Conservation (phyloP, 768 basidiomycete genomes). For the Pleurotus tuber-regium region DNA sequence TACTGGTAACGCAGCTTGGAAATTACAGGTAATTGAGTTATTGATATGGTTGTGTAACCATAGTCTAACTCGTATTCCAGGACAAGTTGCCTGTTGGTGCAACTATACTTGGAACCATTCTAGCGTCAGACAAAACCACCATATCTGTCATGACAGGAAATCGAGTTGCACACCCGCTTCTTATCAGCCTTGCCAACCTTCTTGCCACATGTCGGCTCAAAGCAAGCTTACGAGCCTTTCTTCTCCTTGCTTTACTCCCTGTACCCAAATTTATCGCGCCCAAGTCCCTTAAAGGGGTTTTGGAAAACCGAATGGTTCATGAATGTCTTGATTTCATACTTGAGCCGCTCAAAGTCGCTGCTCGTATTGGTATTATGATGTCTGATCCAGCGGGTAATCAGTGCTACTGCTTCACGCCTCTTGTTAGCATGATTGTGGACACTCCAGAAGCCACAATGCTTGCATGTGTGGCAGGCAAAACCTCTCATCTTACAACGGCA, state of each 20-base stretch:
- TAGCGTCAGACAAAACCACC: constrained; percentile 20
- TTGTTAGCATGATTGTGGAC: constrained; percentile 17
- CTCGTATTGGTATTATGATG: constrained; percentile 18
- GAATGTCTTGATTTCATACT: constrained; percentile 17
- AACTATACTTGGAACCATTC: constrained; percentile 16
- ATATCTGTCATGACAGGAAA: constrained; percentile 17
- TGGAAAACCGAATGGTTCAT: constrained; percentile 17
- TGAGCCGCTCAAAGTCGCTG: constrained; percentile 16
- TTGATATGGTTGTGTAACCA: background rate
- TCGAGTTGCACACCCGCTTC: constrained; percentile 12
- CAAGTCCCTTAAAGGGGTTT: constrained; percentile 8
- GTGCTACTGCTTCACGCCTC: constrained; percentile 17
- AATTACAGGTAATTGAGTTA: constrained; percentile 15
- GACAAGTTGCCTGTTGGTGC: constrained; percentile 14
- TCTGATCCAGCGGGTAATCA: constrained; percentile 15
- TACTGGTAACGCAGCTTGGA: constrained; percentile 19
- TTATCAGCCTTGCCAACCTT: constrained; percentile 17
- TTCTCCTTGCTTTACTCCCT: constrained; percentile 18
- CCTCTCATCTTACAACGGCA: constrained; percentile 18
- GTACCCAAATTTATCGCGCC: constrained; percentile 18
- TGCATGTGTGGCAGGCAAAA: constrained; percentile 13
- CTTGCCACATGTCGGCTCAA: constrained; percentile 15
- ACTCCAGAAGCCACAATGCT: constrained; percentile 18
- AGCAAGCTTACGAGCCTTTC: constrained; percentile 15
- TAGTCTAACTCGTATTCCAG: no score